phyloP scores from a whole-genome alignment of 257 asterid species.

The Gardenia jasminoides region DNA sequence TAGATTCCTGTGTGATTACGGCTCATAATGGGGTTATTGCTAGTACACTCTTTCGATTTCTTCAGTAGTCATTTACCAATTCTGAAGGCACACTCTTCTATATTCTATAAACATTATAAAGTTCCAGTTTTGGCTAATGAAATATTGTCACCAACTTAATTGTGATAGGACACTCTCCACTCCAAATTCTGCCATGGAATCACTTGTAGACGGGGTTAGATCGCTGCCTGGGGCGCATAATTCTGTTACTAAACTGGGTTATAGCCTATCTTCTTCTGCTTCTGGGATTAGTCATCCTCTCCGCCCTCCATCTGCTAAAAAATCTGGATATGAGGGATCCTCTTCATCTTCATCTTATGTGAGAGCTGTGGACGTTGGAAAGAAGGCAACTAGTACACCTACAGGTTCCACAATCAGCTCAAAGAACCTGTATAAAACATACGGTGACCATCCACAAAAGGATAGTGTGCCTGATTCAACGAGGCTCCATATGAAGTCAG shows the following conservation, averaged over 20 bases:
- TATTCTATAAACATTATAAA: too few species aligned
- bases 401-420: slow-evolving; percentile 34
- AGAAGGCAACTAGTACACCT: slow-evolving; percentile 31
- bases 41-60: slow-evolving; percentile 1
- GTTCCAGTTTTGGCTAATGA: slow-evolving; percentile 17
- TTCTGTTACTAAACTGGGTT: slow-evolving; percentile 34
- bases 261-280: slow-evolving; percentile 33
- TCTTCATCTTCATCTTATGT: slow-evolving; percentile 38
- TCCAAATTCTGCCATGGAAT: slow-evolving; percentile 50
- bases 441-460: slow-evolving; percentile 23
- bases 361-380: slow-evolving; percentile 33
- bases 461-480: slow-evolving; percentile 17
- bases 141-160: slow-evolving; percentile 21
- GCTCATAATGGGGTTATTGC: background rate
- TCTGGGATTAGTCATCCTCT: slow-evolving; percentile 51
- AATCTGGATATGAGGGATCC: slow-evolving; percentile 37
- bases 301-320: slow-evolving; percentile 49
- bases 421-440: slow-evolving; percentile 39
- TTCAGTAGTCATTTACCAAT: background rate
- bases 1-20: background rate
- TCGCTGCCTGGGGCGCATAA: slow-evolving; percentile 48
- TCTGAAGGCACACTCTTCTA: background rate
- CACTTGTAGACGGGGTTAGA: slow-evolving; percentile 63
- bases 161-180: slow-evolving; percentile 33
- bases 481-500: slow-evolving; percentile 14